Base-by-base conservation (phyloP, 139 green algal species). In the Coelastrella sp. region DNA sequence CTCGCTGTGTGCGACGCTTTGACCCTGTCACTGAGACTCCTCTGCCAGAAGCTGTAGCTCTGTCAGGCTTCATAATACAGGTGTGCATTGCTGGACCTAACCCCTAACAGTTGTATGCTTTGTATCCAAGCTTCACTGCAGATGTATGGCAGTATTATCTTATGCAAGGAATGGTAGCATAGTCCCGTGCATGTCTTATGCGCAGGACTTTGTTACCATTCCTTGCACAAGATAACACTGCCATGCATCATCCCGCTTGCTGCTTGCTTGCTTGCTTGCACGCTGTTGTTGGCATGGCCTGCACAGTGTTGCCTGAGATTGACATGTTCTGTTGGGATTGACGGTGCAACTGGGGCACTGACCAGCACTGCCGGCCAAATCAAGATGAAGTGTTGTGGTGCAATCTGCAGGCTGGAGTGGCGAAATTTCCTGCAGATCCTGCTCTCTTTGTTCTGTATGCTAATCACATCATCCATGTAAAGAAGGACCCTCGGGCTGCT, bases 391-490 rank as follows among this genome's bases (percentile, higher is more conserved):
- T 60, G 22, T 58, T 57, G 7, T 17, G 4, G 3, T 16, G 22
- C 22, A 22, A 17, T 8, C 4, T 58, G 22, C 88, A 93, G 88
- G 88, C 84, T 73, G 92, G 92, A 47, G 89, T 93, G 85, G 88
- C 83, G 4, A 73, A 17, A 4, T 93, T 90, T 58, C 88, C 85
- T 22, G 89, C 83, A n/a, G 7, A 83, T 0, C 75, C 90, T 0
- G 76, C 71, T 8, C 59, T 94, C 11, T 81, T 92, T 22, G 75
- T 93, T 20, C 76, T 92, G 60, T 92, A 92, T 65, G 77, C 92
- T 73, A 92, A 93, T 65, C 90, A 93, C 71, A 66, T 93, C 79
- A 76, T 95, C 56, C 77, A 93, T 66, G 84, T 93, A 8, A 71
- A 76, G 19, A 88, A 92, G 20, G 90, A 94, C 76, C 88, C 85